Base-by-base conservation (phyloP, 1,139 yeast species). In the Kodamaea anthophila region DNA sequence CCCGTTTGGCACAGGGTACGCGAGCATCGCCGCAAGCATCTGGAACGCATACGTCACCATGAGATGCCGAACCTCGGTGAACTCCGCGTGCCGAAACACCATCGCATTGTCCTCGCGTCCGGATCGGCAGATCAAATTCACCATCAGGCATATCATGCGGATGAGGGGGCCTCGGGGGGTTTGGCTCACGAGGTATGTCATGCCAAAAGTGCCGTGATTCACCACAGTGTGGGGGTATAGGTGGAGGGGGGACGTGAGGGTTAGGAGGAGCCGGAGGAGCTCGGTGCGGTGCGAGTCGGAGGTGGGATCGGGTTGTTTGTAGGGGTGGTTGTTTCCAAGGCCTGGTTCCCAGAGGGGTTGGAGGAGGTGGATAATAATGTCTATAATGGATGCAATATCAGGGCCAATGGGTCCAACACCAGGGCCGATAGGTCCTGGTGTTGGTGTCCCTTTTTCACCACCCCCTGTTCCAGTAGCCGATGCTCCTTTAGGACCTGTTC, bases 111-210 rank as follows among this genome's bases (percentile, higher is more conserved):
- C 34, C 4, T 39, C 23, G 29, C 58, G 39, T 2, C 59, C 49
- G 5, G 60, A 44, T 9, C 77, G 53, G 39, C 77, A 71, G 7
- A 70, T 53, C 5, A 74, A 53, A 49, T 87, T 88, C 10, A 83
- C 47, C 18, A 86, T 57, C 1, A 95, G 84, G 40, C 87, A 77
- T 5, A 82, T 66, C 21, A 86, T 53, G 1, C 79, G 70, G 33
- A 66, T 57, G 26, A 60, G 53, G 39, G 64, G 74, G 30, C 59
- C 56, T 47, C 65, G 70, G 13, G 74, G 79, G 30, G 64, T 57
- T 5, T 59, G 48, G 1, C 80, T 53, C 4, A 79, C 84, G 32
- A 82, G 52, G 13, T 72, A 60, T 0, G 84, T 69, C 27, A 80
- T 49, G 49, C 74, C 83, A 28, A 65, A 15, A 11, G 16, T 24